Base-by-base conservation (phyloP, 768 basidiomycete species). In the Gelatoporia subvermispora region DNA sequence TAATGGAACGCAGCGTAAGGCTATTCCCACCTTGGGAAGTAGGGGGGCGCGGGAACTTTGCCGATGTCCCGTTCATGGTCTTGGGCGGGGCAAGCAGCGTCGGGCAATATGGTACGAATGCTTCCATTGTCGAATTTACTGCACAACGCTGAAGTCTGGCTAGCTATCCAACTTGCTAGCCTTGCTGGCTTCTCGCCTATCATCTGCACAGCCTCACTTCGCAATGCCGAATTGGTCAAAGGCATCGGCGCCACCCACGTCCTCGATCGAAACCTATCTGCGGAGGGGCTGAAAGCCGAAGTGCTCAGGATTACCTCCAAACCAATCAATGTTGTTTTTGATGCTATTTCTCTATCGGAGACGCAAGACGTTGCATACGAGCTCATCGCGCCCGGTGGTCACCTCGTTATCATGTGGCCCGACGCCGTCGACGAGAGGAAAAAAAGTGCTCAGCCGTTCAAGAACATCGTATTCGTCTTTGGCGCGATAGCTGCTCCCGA, bases 71-170 rank as follows among this genome's bases (percentile, higher is more conserved):
- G 0, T 53, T 65, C 24, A 38, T 65, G 4, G 49, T 66, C 36
- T 43, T 61, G 11, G 65, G 60, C 16, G 65, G 63, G 9, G 47
- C 61, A 2, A 49, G 53, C 10, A 60, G 60, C 9, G 51, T 66
- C 15, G 65, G 65, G 3, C 63, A 64, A 45, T 63, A 44, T 24
- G 59, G 61, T 63, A 31, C 35, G 60, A 24, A n/a, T n/a, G n/a
- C n/a, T n/a, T n/a, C n/a, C n/a, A n/a, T n/a, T n/a, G n/a, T 16
- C n/a, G n/a, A n/a, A n/a, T n/a, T n/a, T n/a, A n/a, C n/a, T n/a
- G n/a, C n/a, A n/a, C n/a, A n/a, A n/a, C n/a, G n/a, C n/a, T n/a
- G n/a, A n/a, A n/a, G n/a, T n/a, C n/a, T n/a, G n/a, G n/a, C n/a
- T 31, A 62, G 59, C 48, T 3, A 57, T 65, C 21, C 64, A 65